Evolutionary conservation across 1,284 basidiomycete species (phyloP), one percentile per base, ranked within the genome.

Genomic region (Moniliophthora roreri): DNA sequence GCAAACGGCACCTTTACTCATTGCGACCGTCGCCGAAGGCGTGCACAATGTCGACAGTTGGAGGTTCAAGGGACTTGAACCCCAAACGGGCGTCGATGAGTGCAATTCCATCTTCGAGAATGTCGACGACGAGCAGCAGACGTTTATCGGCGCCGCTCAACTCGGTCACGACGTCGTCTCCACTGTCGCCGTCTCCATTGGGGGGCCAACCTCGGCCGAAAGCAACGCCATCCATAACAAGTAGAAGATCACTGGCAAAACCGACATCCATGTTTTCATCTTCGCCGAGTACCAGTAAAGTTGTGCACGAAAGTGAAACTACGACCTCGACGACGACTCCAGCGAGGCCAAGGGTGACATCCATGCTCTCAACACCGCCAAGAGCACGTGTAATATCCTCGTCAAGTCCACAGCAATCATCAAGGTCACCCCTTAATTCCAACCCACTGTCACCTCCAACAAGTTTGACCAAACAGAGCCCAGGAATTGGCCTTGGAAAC

Each of bases 291-390:
- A 28, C 24, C 26, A 32, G 21, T 24, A 40, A 16, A 16, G 21
- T 16, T 4, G 1, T 40, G 7, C 23, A 46, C 23, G 44, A 46
- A n/a, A 46, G 28, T 18, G 44, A 46, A 18, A 23, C 24, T 5
- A 28, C 44, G 18, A 46, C 44, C 13, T 46, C 26, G 44, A 46
- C 44, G 13, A 46, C 44, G 28, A 46, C 44, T 15, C 44, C 44
- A 23, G 4, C 44, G 11, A 11, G 44, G 28, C 44, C 44, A 13
- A 26, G 44, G 28, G 24, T 46, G 24, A 28, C 44, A 13, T 46
- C 44, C 13, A 24, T 46, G 44, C 44, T 46, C 26, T 46, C 44
- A n/a, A 46, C 44, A 28, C 44, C 44, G 13, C 26, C 44, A 16
- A 23, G 44, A 2, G 24, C 44, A 46, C 44, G 44, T 46, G 44